Percentiles rank a stretch among this genome's conserved stretches.
These are phyloP conservation scores for Neurospora africana DNA, from an alignment of 495 filamentous ascomycete genomes.

Conservation along the genomic window DNA sequence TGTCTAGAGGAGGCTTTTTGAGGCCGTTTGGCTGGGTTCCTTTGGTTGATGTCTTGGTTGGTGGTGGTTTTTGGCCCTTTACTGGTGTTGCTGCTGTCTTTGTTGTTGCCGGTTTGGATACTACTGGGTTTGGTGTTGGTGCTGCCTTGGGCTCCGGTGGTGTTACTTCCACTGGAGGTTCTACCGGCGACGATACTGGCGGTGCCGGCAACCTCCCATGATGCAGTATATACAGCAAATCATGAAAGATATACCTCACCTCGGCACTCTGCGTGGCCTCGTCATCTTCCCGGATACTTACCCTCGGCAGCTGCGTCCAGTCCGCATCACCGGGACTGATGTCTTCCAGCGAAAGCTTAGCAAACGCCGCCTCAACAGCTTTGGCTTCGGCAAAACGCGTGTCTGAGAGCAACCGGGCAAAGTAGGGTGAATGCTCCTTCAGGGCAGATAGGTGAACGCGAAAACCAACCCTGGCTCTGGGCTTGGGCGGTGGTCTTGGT, in stretches of 20 bases:
- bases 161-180: conserved; percentile 5
- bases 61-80: background rate
- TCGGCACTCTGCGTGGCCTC: conserved; percentile 42
- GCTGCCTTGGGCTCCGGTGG: background rate
- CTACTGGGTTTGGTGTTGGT: background rate
- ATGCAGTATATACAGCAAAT: conserved; percentile 51
- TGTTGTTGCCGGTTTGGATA: background rate
- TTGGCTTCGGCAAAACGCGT: conserved; percentile 41
- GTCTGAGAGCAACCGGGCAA: conserved; percentile 43
- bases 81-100: background rate
- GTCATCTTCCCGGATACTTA: conserved; percentile 49
- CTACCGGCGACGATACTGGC: conserved; percentile 2
- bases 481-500: conserved; percentile 17
- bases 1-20: background rate
- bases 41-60: background rate
- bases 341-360: conserved; percentile 27
- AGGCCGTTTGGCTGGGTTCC: background rate
- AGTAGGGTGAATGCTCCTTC: conserved; percentile 47
- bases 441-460: conserved; percentile 28
- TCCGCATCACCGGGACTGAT: conserved; percentile 37
- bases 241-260: conserved; percentile 38
- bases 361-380: conserved; percentile 32
- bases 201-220: background rate
- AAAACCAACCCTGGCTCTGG: conserved; percentile 25
- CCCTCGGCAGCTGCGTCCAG: conserved; percentile 38